These are phyloP conservation scores for Enteropsectra breve DNA, from an alignment of 371 early-diverging fungal species.

Conservation along the genomic window DNA sequence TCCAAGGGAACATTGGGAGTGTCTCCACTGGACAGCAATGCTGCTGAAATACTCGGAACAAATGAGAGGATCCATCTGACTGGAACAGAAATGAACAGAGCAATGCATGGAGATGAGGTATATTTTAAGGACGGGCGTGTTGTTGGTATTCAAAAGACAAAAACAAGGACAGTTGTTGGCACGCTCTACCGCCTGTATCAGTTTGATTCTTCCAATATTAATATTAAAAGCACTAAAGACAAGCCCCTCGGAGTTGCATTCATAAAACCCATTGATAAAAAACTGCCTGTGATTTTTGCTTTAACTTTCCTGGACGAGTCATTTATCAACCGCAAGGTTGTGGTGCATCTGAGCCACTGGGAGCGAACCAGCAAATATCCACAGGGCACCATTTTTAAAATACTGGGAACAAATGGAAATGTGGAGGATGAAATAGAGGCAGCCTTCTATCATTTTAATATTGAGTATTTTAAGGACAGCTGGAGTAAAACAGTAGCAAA, in stretches of 20 bases:
- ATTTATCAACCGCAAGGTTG: neutral
- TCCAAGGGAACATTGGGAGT: neutral
- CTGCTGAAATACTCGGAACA: neutral
- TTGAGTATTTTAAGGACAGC: constrained; percentile 14
- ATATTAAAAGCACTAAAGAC: constrained; percentile 16
- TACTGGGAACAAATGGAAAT: constrained; percentile 5
- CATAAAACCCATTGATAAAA: constrained; percentile 42
- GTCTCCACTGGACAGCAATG: neutral
- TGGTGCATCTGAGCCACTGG: neutral
- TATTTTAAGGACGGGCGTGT: constrained; percentile 37
- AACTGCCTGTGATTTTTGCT: constrained; percentile 33
- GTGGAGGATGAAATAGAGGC: constrained; percentile 24
- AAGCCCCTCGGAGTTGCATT: constrained; percentile 34
- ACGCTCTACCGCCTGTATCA: constrained; percentile 13
- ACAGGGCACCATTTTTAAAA: neutral
- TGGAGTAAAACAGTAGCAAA: constrained; percentile 1
- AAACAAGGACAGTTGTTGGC: constrained; percentile 16
- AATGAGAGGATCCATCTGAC: neutral
- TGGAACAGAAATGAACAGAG: constrained; percentile 44
- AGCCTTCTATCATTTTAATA: constrained; percentile 1
- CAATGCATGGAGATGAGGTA: constrained; percentile 50
- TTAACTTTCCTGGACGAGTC: neutral
- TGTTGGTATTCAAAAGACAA: constrained; percentile 43
- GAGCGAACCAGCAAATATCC: neutral
- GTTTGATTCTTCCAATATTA: constrained; percentile 5